Base-by-base conservation (phyloP, 495 filamentous ascomycete species). In the Stereocaulon alpinum region DNA sequence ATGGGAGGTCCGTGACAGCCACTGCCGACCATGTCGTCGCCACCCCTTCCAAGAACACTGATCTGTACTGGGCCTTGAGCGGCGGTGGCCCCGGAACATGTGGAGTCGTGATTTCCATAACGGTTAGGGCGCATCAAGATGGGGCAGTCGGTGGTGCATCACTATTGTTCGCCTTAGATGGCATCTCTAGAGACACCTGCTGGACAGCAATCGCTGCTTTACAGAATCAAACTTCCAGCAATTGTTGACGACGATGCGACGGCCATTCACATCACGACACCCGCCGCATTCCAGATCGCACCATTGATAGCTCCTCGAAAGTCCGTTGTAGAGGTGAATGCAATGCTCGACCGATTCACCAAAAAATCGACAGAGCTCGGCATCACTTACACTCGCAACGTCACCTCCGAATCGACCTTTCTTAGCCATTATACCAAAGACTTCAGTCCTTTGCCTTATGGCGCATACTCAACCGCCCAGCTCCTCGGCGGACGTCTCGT, bases 401-500 rank as follows among this genome's bases (percentile, higher is more conserved):
- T 82, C 51, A 55, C 14, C 48, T 51, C 48, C 29, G 51, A 55
- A 24, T 17, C 51, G 18, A 41, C 29, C 24, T 55, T 77, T 66
- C 69, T 74, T 30, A 70, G 72, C 14, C 70, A 80, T 63, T 82
- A 76, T 68, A 61, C 71, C 47, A 64, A 56, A 15, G 76, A 75
- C 66, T 71, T 77, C 57, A 73, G 72, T 20, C 72, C 70, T n/a
- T 67, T 77, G 24, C 68, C 71, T 32, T 67, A 68, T 30, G 69
- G 69, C 4, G 30, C 10, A 30, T 47, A 32, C 43, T 30, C 62
- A 4, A 47, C 50, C 40, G 61, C 48, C 6, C 56, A 65, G 47
- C 15, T 61, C n/a, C 30, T 37, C 27, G 82, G 81, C 29, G 81
- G 82, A 37, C 77, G 84, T 48, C 74, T 86, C 14, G 76, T 86